Conservation (phyloP, 2,329 filamentous ascomycete species). For the Colletotrichum falcatum region DNA sequence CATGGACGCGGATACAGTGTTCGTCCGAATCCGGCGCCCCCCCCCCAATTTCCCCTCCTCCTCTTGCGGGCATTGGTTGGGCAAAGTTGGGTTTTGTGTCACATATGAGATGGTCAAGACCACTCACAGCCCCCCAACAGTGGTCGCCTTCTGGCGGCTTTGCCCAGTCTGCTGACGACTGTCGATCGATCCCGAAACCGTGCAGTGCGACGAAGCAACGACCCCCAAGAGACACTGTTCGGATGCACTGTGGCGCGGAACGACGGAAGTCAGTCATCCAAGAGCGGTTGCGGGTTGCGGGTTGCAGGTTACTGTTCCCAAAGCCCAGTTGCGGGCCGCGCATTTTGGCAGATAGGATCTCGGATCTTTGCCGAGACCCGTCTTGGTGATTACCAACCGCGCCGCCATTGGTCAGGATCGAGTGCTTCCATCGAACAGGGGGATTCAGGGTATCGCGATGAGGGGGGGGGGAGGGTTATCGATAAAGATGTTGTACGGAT, state of each 20-base stretch:
- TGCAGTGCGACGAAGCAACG: background rate
- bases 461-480: too few species aligned
- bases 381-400: slow-evolving; percentile 21
- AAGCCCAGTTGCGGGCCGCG: slow-evolving; percentile 29
- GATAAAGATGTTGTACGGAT: too few species aligned
- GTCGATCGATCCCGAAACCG: background rate
- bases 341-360: slow-evolving; percentile 33
- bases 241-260: slow-evolving; percentile 37
- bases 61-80: background rate
- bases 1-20: background rate
- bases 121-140: background rate
- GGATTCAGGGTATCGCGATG: background rate
- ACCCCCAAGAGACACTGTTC: slow-evolving; percentile 27
- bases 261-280: slow-evolving; percentile 14
- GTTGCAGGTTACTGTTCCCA: slow-evolving; percentile 20
- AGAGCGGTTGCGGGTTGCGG: slow-evolving; percentile 24
- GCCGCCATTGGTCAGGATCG: slow-evolving; percentile 12
- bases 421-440: background rate
- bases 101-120: background rate
- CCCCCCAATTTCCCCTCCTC: too few species aligned
- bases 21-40: background rate
- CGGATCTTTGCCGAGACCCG: slow-evolving; percentile 32
- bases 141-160: slow-evolving; percentile 34
- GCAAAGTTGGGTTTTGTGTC: background rate
- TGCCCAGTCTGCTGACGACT: background rate